Conservation (phyloP, 2,329 filamentous ascomycete genomes). For the Penicillium sclerotigenum region DNA sequence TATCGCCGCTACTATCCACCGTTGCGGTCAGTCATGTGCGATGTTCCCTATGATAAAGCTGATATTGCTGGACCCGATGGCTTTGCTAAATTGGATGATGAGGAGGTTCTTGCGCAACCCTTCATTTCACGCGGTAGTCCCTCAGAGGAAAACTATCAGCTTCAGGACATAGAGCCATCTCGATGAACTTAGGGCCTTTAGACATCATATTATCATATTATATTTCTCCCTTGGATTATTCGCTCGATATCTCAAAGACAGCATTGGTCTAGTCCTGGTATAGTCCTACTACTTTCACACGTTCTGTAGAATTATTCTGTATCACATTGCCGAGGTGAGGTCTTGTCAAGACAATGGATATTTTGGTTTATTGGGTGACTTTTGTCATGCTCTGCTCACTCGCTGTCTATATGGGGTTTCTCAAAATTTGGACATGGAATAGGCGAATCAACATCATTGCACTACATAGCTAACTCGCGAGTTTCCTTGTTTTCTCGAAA, state of each 20-base stretch:
- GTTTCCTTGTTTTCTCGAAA: conserved; percentile 61
- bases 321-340: neutral
- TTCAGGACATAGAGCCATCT: conserved; percentile 20
- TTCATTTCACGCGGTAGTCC: conserved; percentile 13
- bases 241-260: neutral
- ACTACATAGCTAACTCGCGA: conserved; percentile 55
- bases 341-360: neutral
- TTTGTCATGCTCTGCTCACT: neutral
- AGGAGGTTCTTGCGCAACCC: conserved; percentile 24
- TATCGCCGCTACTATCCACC: conserved; percentile 61
- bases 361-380: neutral
- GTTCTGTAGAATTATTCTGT: neutral
- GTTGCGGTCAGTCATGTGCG: conserved; percentile 50
- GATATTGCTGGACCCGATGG: conserved; percentile 24
- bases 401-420: neutral
- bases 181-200: neutral
- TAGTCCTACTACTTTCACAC: neutral
- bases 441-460: neutral
- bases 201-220: neutral
- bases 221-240: neutral
- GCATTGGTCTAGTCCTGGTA: too few species aligned
- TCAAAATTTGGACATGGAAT: neutral
- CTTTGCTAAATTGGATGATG: conserved; percentile 35
- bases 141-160: conserved; percentile 25
- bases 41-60: conserved; percentile 47